Evolutionary conservation across 805 yeast genomes (phyloP).

Genomic region (Torulaspora microellipsoides): DNA sequence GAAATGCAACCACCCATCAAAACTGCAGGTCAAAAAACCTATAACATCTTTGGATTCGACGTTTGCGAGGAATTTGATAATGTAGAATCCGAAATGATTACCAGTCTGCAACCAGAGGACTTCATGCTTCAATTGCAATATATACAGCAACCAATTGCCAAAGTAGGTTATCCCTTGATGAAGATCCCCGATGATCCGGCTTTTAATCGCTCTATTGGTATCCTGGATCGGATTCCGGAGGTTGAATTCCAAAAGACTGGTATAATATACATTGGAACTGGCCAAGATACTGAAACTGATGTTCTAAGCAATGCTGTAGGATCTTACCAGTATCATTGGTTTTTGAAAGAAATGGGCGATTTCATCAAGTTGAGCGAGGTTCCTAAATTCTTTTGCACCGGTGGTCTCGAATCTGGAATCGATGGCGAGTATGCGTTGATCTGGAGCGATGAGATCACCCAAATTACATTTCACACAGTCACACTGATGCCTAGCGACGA

Average conservation of each 20-base stretch:
- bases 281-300: conserved; percentile 58
- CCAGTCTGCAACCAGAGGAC: conserved; percentile 3
- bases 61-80: not conserved
- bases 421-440: conserved; percentile 72
- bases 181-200: conserved; percentile 31
- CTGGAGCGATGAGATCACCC: conserved; percentile 68
- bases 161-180: conserved; percentile 11
- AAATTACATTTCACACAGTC: conserved; percentile 71
- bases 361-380: conserved; percentile 55
- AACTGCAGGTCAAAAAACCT: conserved; percentile 1
- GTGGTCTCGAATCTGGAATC: conserved; percentile 71
- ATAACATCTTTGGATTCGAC: conserved; percentile 7
- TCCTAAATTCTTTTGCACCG: conserved; percentile 50
- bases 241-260: conserved; percentile 79
- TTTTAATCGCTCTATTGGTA: conserved; percentile 49
- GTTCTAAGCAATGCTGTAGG: conserved; percentile 63
- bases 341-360: conserved; percentile 55
- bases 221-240: conserved; percentile 71
- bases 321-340: conserved; percentile 55
- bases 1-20: conserved; percentile 3
- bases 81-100: not conserved
- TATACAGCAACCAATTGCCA: conserved; percentile 12
- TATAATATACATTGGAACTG: conserved; percentile 64
- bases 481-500: conserved; percentile 67
- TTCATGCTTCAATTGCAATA: conserved; percentile 7